Conservation (phyloP, 495 filamentous ascomycete species). For the Hypoxylon fuscum region DNA sequence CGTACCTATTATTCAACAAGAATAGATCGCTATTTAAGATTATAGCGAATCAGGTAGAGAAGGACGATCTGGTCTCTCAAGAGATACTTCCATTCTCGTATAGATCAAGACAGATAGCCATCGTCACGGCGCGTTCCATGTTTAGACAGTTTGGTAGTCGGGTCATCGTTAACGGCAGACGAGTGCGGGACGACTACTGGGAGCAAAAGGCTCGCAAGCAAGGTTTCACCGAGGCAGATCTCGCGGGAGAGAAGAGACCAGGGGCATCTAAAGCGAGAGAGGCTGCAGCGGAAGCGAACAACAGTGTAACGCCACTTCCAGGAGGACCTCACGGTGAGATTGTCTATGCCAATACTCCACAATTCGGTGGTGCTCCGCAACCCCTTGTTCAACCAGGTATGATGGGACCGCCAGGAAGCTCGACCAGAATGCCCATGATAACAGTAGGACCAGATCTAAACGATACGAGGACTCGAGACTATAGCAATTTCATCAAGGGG, state of each 20-base stretch:
- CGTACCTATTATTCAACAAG: constrained; percentile 98
- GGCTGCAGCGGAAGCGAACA: constrained; percentile 70
- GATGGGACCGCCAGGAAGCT: constrained; percentile 68
- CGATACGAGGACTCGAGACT: constrained; percentile 81
- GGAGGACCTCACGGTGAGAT: constrained; percentile 78
- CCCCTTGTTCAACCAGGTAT: constrained; percentile 76
- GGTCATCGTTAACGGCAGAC: constrained; percentile 85
- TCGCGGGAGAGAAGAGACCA: constrained; percentile 95
- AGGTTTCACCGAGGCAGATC: constrained; percentile 96
- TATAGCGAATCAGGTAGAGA: constrained; percentile 94
- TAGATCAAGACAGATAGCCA: constrained; percentile 95
- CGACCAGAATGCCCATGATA: constrained; percentile 84
- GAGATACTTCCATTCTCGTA: constrained; percentile 98
- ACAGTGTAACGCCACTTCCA: constrained; percentile 52
- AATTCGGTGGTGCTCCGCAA: constrained; percentile 66
- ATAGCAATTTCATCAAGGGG: constrained; percentile 78
- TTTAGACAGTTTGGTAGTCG: constrained; percentile 98
- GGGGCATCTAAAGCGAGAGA: constrained; percentile 90
- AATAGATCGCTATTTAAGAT: constrained; percentile 98
- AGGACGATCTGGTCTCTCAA: constrained; percentile 93
- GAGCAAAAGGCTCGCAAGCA: constrained; percentile 96
- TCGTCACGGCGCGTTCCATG: constrained; percentile 98
- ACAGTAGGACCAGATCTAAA: constrained; percentile 78
- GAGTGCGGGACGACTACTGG: constrained; percentile 98
- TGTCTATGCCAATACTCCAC: constrained; percentile 81